Evolutionary conservation across 2,329 filamentous ascomycete species (phyloP).

Genomic region (Fusarium sp.): DNA sequence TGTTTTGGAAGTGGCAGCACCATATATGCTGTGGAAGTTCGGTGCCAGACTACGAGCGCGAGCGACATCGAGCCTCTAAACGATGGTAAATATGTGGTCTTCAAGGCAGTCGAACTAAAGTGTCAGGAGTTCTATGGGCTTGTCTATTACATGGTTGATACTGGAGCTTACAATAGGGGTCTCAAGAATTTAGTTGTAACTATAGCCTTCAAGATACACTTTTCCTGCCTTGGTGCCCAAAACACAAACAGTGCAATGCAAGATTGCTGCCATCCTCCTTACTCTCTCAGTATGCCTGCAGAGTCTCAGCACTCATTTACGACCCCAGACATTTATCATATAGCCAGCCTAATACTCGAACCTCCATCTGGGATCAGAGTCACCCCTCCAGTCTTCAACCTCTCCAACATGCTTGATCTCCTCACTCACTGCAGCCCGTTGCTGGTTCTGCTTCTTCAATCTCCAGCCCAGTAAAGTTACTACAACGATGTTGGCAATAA

Average conservation of each 20-base stretch:
- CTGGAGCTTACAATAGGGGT: too few species aligned
- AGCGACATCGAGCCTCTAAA: slow-evolving; percentile 19
- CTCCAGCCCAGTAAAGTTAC: slow-evolving; percentile 67
- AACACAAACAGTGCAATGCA: too few species aligned
- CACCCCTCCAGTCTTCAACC: slow-evolving; percentile 71
- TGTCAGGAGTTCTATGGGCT: too few species aligned
- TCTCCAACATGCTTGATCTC: slow-evolving; percentile 66
- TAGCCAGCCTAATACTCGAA: slow-evolving; percentile 67
- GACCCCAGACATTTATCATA: background rate
- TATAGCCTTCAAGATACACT: too few species aligned
- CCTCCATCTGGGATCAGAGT: slow-evolving; percentile 76
- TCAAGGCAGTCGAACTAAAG: too few species aligned
- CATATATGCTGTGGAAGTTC: slow-evolving; percentile 59
- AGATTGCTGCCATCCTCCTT: too few species aligned
- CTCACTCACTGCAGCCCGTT: slow-evolving; percentile 61
- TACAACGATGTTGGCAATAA: slow-evolving; percentile 71
- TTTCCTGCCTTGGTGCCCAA: too few species aligned
- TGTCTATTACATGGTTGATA: too few species aligned
- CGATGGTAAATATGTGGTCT: accelerated
- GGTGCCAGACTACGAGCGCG: slow-evolving; percentile 54
- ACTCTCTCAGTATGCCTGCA: too few species aligned
- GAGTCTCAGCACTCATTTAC: too few species aligned
- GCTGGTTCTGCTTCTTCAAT: slow-evolving; percentile 71
- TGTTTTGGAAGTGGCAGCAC: slow-evolving; percentile 54
- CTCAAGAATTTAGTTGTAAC: too few species aligned